These are phyloP conservation scores for Phialocephala sp. DNA, from an alignment of 2,329 filamentous ascomycete species.

Conservation along the genomic window DNA sequence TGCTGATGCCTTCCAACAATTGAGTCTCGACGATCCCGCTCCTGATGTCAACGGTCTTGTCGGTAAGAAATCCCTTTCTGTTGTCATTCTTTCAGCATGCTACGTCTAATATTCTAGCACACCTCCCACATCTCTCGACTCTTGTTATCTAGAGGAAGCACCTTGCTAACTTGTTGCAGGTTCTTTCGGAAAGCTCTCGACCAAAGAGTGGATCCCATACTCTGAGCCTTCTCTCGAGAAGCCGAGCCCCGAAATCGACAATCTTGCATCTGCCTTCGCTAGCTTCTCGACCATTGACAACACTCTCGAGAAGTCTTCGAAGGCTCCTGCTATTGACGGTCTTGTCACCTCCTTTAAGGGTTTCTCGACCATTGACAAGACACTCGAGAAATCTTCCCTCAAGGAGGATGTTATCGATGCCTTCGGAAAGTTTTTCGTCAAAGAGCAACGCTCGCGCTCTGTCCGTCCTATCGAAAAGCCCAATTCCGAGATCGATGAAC, in stretches of 20 bases:
- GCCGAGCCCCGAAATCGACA: not conserved
- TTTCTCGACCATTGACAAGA: not conserved
- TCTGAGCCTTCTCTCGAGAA: not conserved
- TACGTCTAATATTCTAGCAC: too few relatives aligned
- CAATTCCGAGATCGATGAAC: not conserved
- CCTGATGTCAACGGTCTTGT: too few relatives aligned
- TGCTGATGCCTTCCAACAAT: not conserved
- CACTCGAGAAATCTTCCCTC: not conserved
- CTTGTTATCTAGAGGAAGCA: not conserved
- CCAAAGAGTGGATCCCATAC: slow-evolving; percentile 8
- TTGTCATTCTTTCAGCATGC: too few relatives aligned
- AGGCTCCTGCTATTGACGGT: not conserved
- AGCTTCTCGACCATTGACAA: not conserved
- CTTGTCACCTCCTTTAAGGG: not conserved
- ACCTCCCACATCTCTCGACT: too few relatives aligned
- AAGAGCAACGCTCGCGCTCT: not conserved
- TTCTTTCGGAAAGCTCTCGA: slow-evolving; percentile 4
- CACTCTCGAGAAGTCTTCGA: not conserved
- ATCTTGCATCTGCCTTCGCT: not conserved
- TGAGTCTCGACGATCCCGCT: not conserved
- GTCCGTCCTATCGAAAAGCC: not conserved
- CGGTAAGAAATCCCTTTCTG: not conserved
- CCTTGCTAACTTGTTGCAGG: not conserved
- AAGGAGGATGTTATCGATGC: not conserved
- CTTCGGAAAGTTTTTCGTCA: not conserved